These are phyloP conservation scores for Spathaspora girioi DNA, from an alignment of 805 yeast genomes.

Conservation along the genomic window DNA sequence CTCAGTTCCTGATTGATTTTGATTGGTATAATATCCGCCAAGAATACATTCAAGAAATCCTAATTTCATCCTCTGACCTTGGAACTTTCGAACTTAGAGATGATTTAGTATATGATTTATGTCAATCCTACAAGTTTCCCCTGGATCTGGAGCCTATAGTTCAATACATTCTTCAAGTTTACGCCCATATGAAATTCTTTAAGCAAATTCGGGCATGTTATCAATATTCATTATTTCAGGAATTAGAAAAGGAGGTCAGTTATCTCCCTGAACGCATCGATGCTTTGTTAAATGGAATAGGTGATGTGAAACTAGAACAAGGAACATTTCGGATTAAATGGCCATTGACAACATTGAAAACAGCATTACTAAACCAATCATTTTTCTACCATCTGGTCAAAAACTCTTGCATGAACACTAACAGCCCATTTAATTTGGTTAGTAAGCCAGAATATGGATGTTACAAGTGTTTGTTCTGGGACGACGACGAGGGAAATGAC, in stretches of 20 bases:
- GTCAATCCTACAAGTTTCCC: neutral
- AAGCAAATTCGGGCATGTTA: neutral
- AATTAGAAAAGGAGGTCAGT: neutral
- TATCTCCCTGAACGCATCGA: neutral
- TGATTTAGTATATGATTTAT: neutral
- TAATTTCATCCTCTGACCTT: neutral
- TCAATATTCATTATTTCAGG: neutral
- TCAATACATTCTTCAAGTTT: neutral
- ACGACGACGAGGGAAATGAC: neutral
- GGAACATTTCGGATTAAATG: neutral
- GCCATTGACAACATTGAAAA: neutral
- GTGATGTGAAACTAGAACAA: neutral
- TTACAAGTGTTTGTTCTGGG: neutral
- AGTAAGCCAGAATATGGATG: neutral
- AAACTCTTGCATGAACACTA: neutral
- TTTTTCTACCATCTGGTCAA: neutral
- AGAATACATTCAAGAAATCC: neutral
- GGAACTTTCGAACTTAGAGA: neutral
- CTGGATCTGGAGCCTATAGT: neutral
- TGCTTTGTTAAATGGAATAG: neutral
- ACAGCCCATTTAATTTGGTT: neutral
- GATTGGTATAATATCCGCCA: neutral
- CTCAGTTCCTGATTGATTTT: too few relatives aligned
- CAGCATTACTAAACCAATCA: neutral
- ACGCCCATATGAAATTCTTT: neutral